These are phyloP conservation scores for Phoenix dactylifera DNA, from an alignment of 176 grass and related monocot genomes.

Conservation along the genomic window DNA sequence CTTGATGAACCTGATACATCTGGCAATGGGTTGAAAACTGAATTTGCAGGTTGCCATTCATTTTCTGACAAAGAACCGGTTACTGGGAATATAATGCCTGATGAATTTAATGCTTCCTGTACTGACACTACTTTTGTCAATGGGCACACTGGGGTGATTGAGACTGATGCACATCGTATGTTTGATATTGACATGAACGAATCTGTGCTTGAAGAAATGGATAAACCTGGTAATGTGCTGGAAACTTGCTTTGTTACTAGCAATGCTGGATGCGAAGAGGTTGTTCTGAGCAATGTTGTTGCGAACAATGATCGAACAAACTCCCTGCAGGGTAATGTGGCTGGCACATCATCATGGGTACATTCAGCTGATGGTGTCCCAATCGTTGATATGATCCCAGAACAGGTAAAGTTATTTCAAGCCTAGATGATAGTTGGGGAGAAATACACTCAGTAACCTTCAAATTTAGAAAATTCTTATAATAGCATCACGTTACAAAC, in stretches of 20 bases:
- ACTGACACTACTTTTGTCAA: slow-evolving; percentile 28
- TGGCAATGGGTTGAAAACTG: slow-evolving; percentile 25
- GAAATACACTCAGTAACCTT: no score
- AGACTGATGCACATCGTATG: slow-evolving; percentile 31
- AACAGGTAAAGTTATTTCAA: slow-evolving; percentile 49
- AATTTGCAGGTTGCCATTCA: slow-evolving; percentile 16
- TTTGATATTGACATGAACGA: slow-evolving; percentile 80
- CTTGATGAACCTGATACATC: slow-evolving; percentile 30
- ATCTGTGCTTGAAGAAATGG: slow-evolving; percentile 37
- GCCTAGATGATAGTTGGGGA: no score
- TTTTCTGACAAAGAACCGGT: slow-evolving; percentile 19
- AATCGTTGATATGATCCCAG: slow-evolving; percentile 37
- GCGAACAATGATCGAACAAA: slow-evolving; percentile 34
- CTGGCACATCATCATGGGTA: slow-evolving; percentile 33
- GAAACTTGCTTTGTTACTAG: slow-evolving; percentile 33
- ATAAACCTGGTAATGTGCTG: slow-evolving; percentile 27
- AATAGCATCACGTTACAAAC: no score
- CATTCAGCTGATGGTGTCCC: slow-evolving; percentile 50
- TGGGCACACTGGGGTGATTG: slow-evolving; percentile 28
- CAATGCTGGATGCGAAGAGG: slow-evolving; percentile 14
- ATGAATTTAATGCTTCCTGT: slow-evolving; percentile 25
- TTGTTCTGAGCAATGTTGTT: slow-evolving; percentile 19
- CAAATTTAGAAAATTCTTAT: slow-evolving; percentile 3
- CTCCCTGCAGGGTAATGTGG: slow-evolving; percentile 36
- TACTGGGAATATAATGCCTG: slow-evolving; percentile 18